Evolutionary conservation across 768 basidiomycete genomes (phyloP).

Genomic region (Suillus weaverae): DNA sequence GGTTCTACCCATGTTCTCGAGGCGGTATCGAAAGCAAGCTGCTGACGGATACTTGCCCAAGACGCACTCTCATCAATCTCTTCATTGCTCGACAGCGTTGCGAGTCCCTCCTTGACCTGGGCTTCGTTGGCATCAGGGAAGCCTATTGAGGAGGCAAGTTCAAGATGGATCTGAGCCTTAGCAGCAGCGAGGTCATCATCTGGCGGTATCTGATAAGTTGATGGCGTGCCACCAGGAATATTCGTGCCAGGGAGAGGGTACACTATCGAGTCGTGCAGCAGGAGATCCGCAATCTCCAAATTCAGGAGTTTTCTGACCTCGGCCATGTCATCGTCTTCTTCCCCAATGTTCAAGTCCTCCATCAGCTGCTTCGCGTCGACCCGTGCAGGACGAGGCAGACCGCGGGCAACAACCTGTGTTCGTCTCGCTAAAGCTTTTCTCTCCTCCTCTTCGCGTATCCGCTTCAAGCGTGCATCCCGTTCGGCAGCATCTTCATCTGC

Average conservation of each 20-base stretch:
- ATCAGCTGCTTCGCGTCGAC: constrained; percentile 72
- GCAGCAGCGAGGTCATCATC: constrained; percentile 76
- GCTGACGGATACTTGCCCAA: constrained; percentile 69
- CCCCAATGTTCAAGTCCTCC: constrained; percentile 53
- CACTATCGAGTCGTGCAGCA: constrained; percentile 85
- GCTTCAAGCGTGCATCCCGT: constrained; percentile 73
- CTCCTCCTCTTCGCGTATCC: constrained; percentile 74
- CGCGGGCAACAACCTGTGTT: constrained; percentile 77
- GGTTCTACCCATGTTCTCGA: constrained; percentile 69
- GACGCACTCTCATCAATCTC: constrained; percentile 58
- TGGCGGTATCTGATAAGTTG: constrained; percentile 69
- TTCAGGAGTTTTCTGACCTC: constrained; percentile 68
- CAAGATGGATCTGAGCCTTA: constrained; percentile 68
- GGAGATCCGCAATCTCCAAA: constrained; percentile 71
- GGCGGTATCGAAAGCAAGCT: constrained; percentile 61
- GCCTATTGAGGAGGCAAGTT: constrained; percentile 78
- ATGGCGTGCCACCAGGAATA: constrained; percentile 68
- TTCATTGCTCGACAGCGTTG: constrained; percentile 62
- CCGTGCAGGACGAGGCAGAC: constrained; percentile 83
- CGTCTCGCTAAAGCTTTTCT: constrained; percentile 77
- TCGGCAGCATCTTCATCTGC: constrained; percentile 89
- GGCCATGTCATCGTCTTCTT: constrained; percentile 44
- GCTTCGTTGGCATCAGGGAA: constrained; percentile 81
- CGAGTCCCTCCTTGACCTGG: constrained; percentile 77
- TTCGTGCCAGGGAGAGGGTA: constrained; percentile 89